These are phyloP conservation scores for Protomyces macrosporus DNA, from an alignment of 1,139 yeast species.

Conservation along the genomic window DNA sequence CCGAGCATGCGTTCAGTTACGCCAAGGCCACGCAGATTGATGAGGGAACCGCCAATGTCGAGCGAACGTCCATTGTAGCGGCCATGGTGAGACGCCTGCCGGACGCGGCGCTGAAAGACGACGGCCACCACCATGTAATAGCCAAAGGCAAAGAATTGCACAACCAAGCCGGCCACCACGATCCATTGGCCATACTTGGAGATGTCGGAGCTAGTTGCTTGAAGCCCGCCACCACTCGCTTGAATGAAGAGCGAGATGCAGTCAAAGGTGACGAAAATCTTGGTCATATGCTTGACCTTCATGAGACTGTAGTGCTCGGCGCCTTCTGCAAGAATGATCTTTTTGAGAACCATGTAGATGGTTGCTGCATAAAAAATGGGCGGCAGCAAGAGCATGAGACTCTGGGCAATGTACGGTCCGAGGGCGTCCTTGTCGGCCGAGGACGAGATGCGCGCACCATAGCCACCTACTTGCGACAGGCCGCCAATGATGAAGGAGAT, in stretches of 20 bases:
- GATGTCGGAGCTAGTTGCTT: constrained; percentile 29
- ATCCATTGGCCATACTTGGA: constrained; percentile 31
- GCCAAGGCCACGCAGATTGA: background rate
- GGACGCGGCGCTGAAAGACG: constrained; percentile 30
- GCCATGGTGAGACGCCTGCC: background rate
- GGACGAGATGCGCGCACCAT: constrained; percentile 39
- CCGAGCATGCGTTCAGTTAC: constrained; percentile 18
- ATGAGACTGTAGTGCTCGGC: constrained; percentile 39
- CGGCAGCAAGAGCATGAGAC: constrained; percentile 43
- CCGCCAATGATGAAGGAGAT: constrained; percentile 34
- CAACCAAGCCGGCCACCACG: constrained; percentile 35
- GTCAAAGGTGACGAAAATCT: constrained; percentile 46
- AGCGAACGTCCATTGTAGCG: background rate
- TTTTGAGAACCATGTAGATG: constrained; percentile 46
- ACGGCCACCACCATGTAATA: constrained; percentile 35
- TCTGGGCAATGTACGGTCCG: constrained; percentile 41
- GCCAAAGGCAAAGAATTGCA: constrained; percentile 44
- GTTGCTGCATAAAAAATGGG: constrained; percentile 48
- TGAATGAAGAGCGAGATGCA: constrained; percentile 44
- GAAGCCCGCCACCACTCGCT: constrained; percentile 46
- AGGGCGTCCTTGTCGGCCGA: constrained; percentile 32
- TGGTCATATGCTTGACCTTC: constrained; percentile 40
- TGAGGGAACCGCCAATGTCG: background rate
- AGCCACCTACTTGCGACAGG: constrained; percentile 39
- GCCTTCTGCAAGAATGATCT: constrained; percentile 38